A percentile compares a stretch with the other conserved stretches of the same genome.
These are phyloP conservation scores for Phytophthora fragariae DNA, from an alignment of 352 stramenopile genomes.

Conservation along the genomic window DNA sequence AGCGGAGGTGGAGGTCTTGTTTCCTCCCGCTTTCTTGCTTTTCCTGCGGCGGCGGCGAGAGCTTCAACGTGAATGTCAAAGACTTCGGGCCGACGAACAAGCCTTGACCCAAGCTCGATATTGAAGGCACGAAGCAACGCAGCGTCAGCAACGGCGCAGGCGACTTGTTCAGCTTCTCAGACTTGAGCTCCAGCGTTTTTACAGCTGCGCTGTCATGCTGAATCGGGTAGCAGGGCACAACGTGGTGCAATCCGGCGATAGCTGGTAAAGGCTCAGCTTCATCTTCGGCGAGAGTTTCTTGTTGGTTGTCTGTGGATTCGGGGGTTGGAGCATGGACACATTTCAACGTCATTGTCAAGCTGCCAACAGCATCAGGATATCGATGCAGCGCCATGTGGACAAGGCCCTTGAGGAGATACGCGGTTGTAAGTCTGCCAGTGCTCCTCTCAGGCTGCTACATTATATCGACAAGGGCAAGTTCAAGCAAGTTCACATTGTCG, in stretches of 20 bases:
- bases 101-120: constrained; percentile 43
- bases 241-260: constrained; percentile 47
- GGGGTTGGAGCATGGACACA: constrained; percentile 13
- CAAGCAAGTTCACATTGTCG: background rate
- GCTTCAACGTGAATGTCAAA: constrained; percentile 41
- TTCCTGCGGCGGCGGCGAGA: constrained; percentile 17
- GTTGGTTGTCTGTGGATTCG: constrained; percentile 19
- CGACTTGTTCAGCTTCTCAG: constrained; percentile 53
- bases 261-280: constrained; percentile 31
- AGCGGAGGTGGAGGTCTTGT: background rate
- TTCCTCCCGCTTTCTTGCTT: constrained; percentile 26
- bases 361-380: constrained; percentile 44
- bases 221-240: constrained; percentile 39
- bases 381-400: constrained; percentile 45
- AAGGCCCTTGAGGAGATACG: constrained; percentile 46
- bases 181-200: constrained; percentile 20
- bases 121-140: constrained; percentile 61
- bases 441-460: constrained; percentile 9
- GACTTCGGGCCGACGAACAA: constrained; percentile 55
- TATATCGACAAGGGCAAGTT: background rate
- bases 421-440: constrained; percentile 49
- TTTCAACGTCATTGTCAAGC: constrained; percentile 55
- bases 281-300: constrained; percentile 20
- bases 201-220: constrained; percentile 27
- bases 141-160: constrained; percentile 63